Evolutionary conservation across 2,329 filamentous ascomycete genomes (phyloP).

Genomic region (Teratosphaeria gauchensis): DNA sequence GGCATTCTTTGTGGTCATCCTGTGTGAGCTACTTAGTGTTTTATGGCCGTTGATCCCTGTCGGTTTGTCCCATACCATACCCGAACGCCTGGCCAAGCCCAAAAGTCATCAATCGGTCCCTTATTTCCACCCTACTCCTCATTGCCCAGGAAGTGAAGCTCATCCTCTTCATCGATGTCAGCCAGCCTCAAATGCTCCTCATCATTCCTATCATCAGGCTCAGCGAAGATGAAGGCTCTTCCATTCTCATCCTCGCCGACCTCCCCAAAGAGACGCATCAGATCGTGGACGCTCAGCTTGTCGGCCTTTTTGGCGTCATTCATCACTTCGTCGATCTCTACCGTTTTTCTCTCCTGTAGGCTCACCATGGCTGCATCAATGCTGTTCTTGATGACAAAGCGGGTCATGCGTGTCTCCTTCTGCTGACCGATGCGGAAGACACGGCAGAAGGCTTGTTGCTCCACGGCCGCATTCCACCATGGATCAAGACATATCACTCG

Average conservation of each 20-base stretch:
- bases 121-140: neutral
- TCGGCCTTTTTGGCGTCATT: constrained; percentile 30
- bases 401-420: constrained; percentile 49
- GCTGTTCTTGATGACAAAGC: constrained; percentile 45
- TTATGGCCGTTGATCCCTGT: constrained; percentile 12
- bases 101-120: neutral
- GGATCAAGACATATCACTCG: constrained; percentile 40
- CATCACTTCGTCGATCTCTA: constrained; percentile 34
- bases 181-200: neutral
- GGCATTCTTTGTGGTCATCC: constrained; percentile 22
- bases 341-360: constrained; percentile 48
- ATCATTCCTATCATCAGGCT: constrained; percentile 19
- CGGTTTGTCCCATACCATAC: constrained; percentile 14
- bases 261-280: constrained; percentile 40
- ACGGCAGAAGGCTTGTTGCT: constrained; percentile 42
- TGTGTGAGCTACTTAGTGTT: constrained; percentile 49
- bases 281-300: constrained; percentile 28
- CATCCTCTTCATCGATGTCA: constrained; percentile 1
- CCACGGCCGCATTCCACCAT: constrained; percentile 47
- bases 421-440: constrained; percentile 57
- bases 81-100: neutral
- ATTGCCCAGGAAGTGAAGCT: constrained; percentile 1
- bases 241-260: constrained; percentile 30
- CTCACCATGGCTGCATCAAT: constrained; percentile 49
- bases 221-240: constrained; percentile 32